These are phyloP conservation scores for Talaromyces sp. DNA, from an alignment of 2,329 filamentous ascomycete genomes.

Conservation along the genomic window DNA sequence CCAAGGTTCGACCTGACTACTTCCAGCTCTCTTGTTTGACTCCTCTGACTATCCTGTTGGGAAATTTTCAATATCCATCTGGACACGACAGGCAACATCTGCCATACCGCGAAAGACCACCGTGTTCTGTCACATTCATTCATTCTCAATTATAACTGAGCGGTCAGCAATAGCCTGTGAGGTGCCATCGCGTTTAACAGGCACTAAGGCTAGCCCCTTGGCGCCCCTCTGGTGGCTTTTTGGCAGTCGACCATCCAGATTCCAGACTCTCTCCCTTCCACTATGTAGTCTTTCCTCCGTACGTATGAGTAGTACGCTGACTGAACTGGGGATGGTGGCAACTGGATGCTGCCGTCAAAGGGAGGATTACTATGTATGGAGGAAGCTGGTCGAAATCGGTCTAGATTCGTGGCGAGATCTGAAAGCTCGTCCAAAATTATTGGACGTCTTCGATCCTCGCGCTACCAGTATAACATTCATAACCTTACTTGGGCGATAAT, in stretches of 20 bases:
- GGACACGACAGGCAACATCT: neutral
- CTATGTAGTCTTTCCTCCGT: neutral
- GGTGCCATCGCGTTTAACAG: slow-evolving; percentile 3
- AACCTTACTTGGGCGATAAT: neutral
- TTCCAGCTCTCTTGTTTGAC: neutral
- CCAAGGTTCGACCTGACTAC: neutral
- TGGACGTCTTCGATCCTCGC: neutral
- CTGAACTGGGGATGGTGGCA: neutral
- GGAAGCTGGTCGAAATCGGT: neutral
- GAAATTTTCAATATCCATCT: too few species aligned
- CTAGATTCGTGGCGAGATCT: neutral
- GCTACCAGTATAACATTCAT: neutral
- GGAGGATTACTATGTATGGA: neutral
- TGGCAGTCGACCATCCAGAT: neutral
- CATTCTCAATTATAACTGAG: neutral
- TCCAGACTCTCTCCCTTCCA: neutral
- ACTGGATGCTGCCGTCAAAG: neutral
- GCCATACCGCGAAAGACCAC: neutral
- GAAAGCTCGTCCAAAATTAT: neutral
- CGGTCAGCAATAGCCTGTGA: slow-evolving; percentile 5
- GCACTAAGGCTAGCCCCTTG: slow-evolving; percentile 1
- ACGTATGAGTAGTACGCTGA: neutral
- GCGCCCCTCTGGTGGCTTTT: slow-evolving; percentile 20
- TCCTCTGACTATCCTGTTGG: neutral
- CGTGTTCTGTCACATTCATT: neutral